Percentiles rank a stretch among this genome's conserved stretches.
phyloP scores from a whole-genome alignment of 1,139 yeast species.

The Saccharomyces hybrid region DNA sequence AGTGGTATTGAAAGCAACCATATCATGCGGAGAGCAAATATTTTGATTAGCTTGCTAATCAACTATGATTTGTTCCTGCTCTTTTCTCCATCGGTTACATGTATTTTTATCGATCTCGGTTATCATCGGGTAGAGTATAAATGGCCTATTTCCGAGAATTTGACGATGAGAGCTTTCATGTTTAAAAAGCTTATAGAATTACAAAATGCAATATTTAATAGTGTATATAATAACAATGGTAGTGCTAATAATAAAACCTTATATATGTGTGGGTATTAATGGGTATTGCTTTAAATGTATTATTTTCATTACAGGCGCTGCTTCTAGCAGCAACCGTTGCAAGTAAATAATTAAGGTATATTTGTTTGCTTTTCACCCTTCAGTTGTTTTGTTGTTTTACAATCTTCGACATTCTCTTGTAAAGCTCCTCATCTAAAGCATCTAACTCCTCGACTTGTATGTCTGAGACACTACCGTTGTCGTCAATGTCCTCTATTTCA shows the following conservation, averaged over 20 bases:
- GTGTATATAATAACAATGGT: neutral
- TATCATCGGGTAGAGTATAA: constrained; percentile 1
- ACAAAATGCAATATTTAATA: neutral
- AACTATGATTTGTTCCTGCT: neutral
- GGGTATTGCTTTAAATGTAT: neutral
- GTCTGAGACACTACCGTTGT: constrained; percentile 26
- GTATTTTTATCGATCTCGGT: constrained; percentile 3
- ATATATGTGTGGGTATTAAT: neutral
- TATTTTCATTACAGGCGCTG: neutral
- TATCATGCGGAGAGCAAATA: neutral
- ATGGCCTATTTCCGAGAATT: neutral
- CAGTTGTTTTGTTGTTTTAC: constrained; percentile 4
- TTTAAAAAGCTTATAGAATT: neutral
- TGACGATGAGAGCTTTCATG: neutral
- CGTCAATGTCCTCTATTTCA: constrained; percentile 17
- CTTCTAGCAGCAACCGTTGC: neutral
- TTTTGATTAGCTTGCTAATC: neutral
- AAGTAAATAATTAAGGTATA: neutral
- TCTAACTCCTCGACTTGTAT: constrained; percentile 27
- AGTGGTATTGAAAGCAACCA: neutral
- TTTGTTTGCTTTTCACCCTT: neutral
- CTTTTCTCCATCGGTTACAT: neutral
- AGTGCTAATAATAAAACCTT: neutral
- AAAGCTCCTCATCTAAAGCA: constrained; percentile 29
- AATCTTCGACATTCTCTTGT: constrained; percentile 18